A percentile compares a stretch with the other conserved stretches of the same genome.
Conservation (phyloP, 2,329 filamentous ascomycete species). For the Penicillium vulpinum region DNA sequence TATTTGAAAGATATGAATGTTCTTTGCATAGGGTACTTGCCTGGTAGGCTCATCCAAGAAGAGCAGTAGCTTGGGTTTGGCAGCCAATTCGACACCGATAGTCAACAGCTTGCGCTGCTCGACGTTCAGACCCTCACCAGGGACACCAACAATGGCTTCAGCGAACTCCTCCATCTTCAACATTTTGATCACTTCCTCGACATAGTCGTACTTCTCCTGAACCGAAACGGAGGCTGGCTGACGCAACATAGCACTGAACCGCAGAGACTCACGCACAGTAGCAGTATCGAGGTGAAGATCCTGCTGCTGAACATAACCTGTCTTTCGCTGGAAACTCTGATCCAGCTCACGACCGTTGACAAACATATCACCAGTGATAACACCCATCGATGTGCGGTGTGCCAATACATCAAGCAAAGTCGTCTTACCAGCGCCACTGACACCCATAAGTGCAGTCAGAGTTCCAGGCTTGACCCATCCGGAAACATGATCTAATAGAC, state of each 20-base stretch:
- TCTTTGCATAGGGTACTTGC: constrained; percentile 1
- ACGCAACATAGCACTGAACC: constrained; percentile 79
- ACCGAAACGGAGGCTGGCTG: constrained; percentile 72
- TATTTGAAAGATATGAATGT: not conserved
- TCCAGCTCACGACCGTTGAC: constrained; percentile 72
- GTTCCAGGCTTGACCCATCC: constrained; percentile 94
- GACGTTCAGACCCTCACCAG: constrained; percentile 69
- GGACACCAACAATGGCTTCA: constrained; percentile 83
- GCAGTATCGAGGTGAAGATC: constrained; percentile 81
- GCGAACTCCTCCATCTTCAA: constrained; percentile 86
- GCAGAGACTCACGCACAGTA: constrained; percentile 82
- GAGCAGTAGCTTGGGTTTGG: constrained; percentile 79
- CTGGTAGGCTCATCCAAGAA: constrained; percentile 91
- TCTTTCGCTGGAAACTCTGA: constrained; percentile 36
- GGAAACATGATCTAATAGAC: constrained; percentile 79
- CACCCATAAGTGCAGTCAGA: constrained; percentile 84
- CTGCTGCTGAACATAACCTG: constrained; percentile 71
- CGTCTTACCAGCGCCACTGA: constrained; percentile 86
- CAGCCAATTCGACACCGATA: constrained; percentile 89
- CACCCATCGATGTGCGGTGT: constrained; percentile 79
- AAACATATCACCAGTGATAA: constrained; percentile 81
- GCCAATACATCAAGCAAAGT: constrained; percentile 84
- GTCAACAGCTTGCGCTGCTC: constrained; percentile 73
- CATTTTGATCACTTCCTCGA: constrained; percentile 83
- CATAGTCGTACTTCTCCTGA: constrained; percentile 77